Conservation (phyloP, 1,284 basidiomycete genomes). For the Butyriboletus appendiculatus region DNA sequence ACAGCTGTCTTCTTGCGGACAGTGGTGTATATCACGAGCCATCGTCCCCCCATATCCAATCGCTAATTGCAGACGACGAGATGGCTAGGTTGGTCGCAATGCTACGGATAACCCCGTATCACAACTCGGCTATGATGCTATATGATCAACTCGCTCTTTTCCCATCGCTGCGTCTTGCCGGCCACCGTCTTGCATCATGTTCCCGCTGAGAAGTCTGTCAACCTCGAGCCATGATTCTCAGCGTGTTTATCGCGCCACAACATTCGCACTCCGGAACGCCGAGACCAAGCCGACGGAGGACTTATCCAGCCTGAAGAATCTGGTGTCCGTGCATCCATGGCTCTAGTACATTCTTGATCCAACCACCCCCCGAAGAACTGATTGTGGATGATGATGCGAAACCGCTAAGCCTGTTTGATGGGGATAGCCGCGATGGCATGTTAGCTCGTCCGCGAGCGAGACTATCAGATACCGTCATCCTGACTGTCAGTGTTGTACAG, state of each 20-base stretch:
- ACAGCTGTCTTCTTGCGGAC: background rate
- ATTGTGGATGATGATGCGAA: background rate
- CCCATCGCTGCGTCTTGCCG: background rate
- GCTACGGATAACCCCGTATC: background rate
- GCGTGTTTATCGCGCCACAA: background rate
- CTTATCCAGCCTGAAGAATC: background rate
- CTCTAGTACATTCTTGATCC: background rate
- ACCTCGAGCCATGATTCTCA: background rate
- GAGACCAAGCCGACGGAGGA: background rate
- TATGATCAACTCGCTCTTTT: background rate
- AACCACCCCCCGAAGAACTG: background rate
- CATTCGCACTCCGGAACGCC: background rate
- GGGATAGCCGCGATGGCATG: background rate
- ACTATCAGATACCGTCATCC: too few species aligned
- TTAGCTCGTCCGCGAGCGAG: too few species aligned
- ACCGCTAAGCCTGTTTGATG: background rate
- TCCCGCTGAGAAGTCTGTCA: background rate
- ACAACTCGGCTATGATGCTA: background rate
- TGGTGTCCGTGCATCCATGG: conserved; percentile 7
- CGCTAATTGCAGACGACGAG: background rate
- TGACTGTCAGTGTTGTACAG: too few species aligned
- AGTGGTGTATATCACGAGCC: background rate
- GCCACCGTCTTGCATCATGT: background rate
- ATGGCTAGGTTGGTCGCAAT: background rate
- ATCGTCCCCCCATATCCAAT: background rate